Conservation (phyloP, 768 basidiomycete species). For the Lyophyllum semitale region DNA sequence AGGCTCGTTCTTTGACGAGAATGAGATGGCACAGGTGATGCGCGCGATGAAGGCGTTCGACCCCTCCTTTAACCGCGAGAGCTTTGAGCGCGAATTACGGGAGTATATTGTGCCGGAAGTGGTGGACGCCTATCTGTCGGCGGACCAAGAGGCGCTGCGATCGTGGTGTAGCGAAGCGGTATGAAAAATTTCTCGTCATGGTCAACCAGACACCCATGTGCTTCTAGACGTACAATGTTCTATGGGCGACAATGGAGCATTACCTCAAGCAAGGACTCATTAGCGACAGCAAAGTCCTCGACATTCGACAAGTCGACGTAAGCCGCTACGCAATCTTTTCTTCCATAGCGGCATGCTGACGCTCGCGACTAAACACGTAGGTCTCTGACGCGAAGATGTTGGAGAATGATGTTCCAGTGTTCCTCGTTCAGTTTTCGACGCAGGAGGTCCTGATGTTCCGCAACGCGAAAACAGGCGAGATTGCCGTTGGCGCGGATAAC, state of each 20-base stretch:
- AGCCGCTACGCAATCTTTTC: slow-evolving; percentile 25
- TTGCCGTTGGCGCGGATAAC: slow-evolving; percentile 84
- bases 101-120: slow-evolving; percentile 99
- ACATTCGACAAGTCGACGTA: slow-evolving; percentile 97
- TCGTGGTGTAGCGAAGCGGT: slow-evolving; percentile 97
- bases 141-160: slow-evolving; percentile 82
- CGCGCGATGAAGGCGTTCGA: slow-evolving; percentile 87
- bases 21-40: slow-evolving; percentile 95
- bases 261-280: slow-evolving; percentile 89
- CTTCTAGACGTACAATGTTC: slow-evolving; percentile 91
- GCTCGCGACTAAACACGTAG: slow-evolving; percentile 35
- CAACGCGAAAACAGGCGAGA: slow-evolving; percentile 85
- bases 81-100: slow-evolving; percentile 85
- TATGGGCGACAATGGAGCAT: slow-evolving; percentile 97
- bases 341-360: not conserved
- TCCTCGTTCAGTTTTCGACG: slow-evolving; percentile 88
- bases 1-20: slow-evolving; percentile 94
- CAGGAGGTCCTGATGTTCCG: slow-evolving; percentile 94
- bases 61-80: slow-evolving; percentile 82
- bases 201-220: not conserved
- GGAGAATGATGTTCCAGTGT: slow-evolving; percentile 88
- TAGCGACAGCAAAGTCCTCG: slow-evolving; percentile 91
- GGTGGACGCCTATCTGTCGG: slow-evolving; percentile 92
- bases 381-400: slow-evolving; percentile 85
- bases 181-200: slow-evolving; percentile 29